Percentiles rank a stretch among this genome's conserved stretches.
These are phyloP conservation scores for Tolypocladium guangdongense DNA, from an alignment of 2,329 filamentous ascomycete species.

Conservation along the genomic window DNA sequence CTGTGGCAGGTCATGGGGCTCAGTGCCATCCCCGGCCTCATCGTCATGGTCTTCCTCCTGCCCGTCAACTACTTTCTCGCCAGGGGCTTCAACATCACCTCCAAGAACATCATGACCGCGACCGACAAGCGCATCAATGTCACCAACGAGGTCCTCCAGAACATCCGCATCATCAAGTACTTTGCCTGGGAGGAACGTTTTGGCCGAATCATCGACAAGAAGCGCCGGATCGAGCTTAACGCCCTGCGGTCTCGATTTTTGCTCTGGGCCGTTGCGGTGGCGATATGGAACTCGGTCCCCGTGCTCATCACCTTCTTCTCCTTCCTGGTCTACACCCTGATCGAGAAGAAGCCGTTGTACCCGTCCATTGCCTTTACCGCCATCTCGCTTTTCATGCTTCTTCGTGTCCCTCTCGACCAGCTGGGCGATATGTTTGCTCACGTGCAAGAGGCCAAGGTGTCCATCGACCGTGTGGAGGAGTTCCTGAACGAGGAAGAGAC, in stretches of 20 bases:
- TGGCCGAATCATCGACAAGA: constrained; percentile 76
- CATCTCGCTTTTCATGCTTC: constrained; percentile 87
- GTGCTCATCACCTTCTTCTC: constrained; percentile 94
- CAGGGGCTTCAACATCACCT: constrained; percentile 71
- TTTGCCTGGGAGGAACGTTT: constrained; percentile 98
- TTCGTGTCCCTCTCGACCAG: constrained; percentile 88
- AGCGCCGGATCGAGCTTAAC: constrained; percentile 66
- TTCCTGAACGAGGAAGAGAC: constrained; percentile 92
- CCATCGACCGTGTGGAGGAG: constrained; percentile 89
- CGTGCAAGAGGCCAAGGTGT: constrained; percentile 94
- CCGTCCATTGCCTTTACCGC: constrained; percentile 94
- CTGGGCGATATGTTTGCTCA: constrained; percentile 98
- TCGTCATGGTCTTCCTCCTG: constrained; percentile 79
- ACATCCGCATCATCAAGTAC: constrained; percentile 98
- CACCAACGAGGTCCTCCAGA: constrained; percentile 93
- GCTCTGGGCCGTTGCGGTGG: constrained; percentile 83
- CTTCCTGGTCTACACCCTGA: constrained; percentile 82
- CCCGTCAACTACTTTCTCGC: constrained; percentile 87
- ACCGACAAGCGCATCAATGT: constrained; percentile 94
- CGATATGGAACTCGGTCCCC: constrained; percentile 92
- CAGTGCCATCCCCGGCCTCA: constrained; percentile 86
- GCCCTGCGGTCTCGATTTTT: constrained; percentile 75
- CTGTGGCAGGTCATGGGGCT: constrained; percentile 85
- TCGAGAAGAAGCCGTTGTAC: constrained; percentile 81
- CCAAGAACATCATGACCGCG: constrained; percentile 83